phyloP scores from a whole-genome alignment of 768 basidiomycete genomes.

The Russula griseocarnosa region DNA sequence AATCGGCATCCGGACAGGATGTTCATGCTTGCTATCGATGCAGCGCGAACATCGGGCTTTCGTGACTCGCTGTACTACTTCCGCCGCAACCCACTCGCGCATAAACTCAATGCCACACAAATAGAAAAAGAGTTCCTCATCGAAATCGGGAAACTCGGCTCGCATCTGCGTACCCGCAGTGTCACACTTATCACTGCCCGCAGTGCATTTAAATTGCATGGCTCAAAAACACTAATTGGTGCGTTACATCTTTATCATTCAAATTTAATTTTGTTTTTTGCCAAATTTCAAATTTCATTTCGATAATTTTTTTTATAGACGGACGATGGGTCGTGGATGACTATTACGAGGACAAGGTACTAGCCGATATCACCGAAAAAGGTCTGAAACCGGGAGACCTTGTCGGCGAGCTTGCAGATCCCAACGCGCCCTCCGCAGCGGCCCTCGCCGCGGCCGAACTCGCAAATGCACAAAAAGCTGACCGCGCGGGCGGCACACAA shows the following conservation, averaged over 20 bases:
- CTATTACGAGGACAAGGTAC: slow-evolving; percentile 86
- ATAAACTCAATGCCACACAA: slow-evolving; percentile 87
- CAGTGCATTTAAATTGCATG: slow-evolving; percentile 92
- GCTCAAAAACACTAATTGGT: slow-evolving; percentile 87
- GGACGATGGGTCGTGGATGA: slow-evolving; percentile 93
- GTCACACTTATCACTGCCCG: slow-evolving; percentile 92
- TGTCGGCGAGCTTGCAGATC: slow-evolving; percentile 65
- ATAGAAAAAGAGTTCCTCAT: slow-evolving; percentile 93
- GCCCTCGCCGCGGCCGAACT: slow-evolving; percentile 43
- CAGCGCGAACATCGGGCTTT: slow-evolving; percentile 92
- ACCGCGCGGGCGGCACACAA: slow-evolving; percentile 47
- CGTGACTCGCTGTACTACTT: slow-evolving; percentile 98
- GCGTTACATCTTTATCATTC: slow-evolving; percentile 35
- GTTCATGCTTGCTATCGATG: slow-evolving; percentile 97
- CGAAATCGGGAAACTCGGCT: slow-evolving; percentile 78
- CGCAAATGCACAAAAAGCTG: slow-evolving; percentile 38
- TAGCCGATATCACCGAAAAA: slow-evolving; percentile 70
- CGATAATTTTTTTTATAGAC: slow-evolving; percentile 43
- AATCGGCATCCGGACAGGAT: slow-evolving; percentile 76
- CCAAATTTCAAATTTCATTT: too few relatives aligned
- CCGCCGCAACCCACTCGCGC: slow-evolving; percentile 81
- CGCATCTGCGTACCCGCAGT: slow-evolving; percentile 83
- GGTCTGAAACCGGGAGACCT: slow-evolving; percentile 79
- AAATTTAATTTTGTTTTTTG: too few relatives aligned
- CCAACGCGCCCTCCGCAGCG: slow-evolving; percentile 60